Evolutionary conservation across 495 filamentous ascomycete genomes (phyloP).

Genomic region (Penicillium parvum): DNA sequence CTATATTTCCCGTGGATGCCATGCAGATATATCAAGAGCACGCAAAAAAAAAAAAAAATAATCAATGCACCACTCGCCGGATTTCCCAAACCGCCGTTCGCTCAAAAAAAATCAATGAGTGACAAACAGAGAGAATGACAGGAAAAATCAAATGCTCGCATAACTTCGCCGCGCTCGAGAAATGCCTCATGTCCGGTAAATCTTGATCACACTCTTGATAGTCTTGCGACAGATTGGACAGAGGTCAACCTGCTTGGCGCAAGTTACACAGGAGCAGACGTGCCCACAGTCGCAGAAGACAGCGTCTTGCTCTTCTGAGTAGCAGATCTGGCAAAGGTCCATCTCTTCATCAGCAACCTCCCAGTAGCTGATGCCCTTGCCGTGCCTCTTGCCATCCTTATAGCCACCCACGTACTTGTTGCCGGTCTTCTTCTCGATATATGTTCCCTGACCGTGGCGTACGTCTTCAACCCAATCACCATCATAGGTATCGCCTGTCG

Average conservation of each 20-base stretch:
- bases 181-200: slow-evolving; percentile 43
- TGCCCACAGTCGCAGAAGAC: slow-evolving; percentile 65
- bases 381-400: slow-evolving; percentile 57
- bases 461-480: slow-evolving; percentile 55
- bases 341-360: slow-evolving; percentile 60
- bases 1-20: slow-evolving; percentile 9
- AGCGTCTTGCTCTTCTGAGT: slow-evolving; percentile 56
- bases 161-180: slow-evolving; percentile 6
- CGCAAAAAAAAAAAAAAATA: background rate
- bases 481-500: slow-evolving; percentile 59
- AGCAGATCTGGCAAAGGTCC: slow-evolving; percentile 62
- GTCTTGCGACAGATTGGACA: slow-evolving; percentile 63
- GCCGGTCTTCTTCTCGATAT: slow-evolving; percentile 53
- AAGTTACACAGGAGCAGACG: slow-evolving; percentile 58
- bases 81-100: slow-evolving; percentile 1
- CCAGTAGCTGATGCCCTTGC: slow-evolving; percentile 60
- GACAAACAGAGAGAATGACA: slow-evolving; percentile 1
- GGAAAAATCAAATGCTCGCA: slow-evolving; percentile 8
- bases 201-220: slow-evolving; percentile 55
- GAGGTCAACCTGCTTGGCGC: slow-evolving; percentile 57
- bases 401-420: slow-evolving; percentile 63
- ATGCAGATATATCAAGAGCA: slow-evolving; percentile 14
- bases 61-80: background rate
- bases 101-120: slow-evolving; percentile 10
- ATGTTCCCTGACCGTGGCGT: slow-evolving; percentile 56